Conservation (phyloP, 2,329 filamentous ascomycete genomes). For the Scedosporium apiospermum region DNA sequence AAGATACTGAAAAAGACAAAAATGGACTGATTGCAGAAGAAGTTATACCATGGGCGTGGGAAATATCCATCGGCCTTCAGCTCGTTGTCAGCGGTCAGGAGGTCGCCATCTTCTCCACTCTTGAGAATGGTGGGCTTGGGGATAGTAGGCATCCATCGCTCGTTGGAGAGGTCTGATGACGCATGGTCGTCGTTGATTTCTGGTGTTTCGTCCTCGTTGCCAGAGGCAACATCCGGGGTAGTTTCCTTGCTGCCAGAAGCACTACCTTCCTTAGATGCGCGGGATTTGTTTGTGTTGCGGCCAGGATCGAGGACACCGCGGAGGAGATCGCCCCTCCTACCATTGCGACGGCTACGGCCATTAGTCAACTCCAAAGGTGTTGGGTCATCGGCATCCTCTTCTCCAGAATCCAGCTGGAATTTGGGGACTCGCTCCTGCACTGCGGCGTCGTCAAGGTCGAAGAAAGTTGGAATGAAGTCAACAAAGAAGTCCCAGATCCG, state of each 20-base stretch:
- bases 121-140: conserved; percentile 45
- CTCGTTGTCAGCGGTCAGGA: conserved; percentile 49
- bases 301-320: conserved; percentile 76
- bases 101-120: conserved; percentile 39
- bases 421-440: conserved; percentile 59
- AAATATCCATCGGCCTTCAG: conserved; percentile 74
- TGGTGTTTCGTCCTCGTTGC: conserved; percentile 65
- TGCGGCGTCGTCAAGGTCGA: conserved; percentile 61
- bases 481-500: conserved; percentile 68
- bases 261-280: conserved; percentile 71
- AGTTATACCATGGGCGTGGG: conserved; percentile 69
- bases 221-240: conserved; percentile 74
- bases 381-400: conserved; percentile 69
- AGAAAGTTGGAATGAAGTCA: conserved; percentile 66
- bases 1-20: conserved; percentile 95
- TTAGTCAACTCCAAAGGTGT: conserved; percentile 63
- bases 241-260: conserved; percentile 78
- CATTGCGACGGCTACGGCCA: conserved; percentile 58
- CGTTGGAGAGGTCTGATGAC: conserved; percentile 53
- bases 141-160: conserved; percentile 54
- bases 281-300: conserved; percentile 54
- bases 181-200: conserved; percentile 48
- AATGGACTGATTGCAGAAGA: conserved; percentile 85
- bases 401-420: conserved; percentile 59
- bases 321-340: conserved; percentile 71